Evolutionary conservation across 129 eudicot genomes (phyloP).

Genomic region (Ambrosia trifida): DNA sequence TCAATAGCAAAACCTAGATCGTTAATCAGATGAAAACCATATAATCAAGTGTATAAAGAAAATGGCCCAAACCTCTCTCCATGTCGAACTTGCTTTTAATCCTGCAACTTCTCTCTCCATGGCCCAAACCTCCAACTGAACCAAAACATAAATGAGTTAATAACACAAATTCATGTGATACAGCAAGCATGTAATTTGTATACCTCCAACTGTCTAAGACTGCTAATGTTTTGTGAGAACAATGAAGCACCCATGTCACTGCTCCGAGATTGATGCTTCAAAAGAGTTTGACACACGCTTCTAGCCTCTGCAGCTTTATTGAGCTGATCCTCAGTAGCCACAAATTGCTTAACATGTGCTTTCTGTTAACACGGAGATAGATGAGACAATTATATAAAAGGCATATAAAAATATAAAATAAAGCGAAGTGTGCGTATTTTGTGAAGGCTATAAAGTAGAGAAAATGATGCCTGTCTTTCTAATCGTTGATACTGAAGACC

Average conservation of each 20-base stretch:
- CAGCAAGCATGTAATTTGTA: neutral
- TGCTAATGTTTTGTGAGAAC: conserved; percentile 68
- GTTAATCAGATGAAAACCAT: no score
- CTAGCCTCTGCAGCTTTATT: conserved; percentile 97
- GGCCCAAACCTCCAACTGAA: conserved; percentile 86
- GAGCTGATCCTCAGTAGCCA: conserved; percentile 95
- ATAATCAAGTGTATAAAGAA: no score
- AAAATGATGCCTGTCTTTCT: conserved; percentile 77
- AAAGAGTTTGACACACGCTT: conserved; percentile 56
- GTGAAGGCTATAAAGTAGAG: conserved; percentile 17
- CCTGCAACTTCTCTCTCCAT: conserved; percentile 98
- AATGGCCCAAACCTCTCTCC: no score
- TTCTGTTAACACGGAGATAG: conserved; percentile 53
- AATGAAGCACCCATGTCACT: conserved; percentile 45
- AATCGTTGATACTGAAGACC: conserved; percentile 73
- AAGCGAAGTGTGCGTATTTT: neutral
- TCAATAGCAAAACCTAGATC: no score
- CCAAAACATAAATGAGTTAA: neutral
- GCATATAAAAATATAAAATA: neutral
- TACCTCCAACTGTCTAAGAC: conserved; percentile 96
- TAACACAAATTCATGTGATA: neutral
- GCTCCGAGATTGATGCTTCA: conserved; percentile 67
- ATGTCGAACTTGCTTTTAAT: conserved; percentile 74
- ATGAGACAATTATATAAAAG: no score
- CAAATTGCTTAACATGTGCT: conserved; percentile 92